phyloP scores from a whole-genome alignment of 2,329 filamentous ascomycete genomes.

The Colletotrichum lindemuthianum region DNA sequence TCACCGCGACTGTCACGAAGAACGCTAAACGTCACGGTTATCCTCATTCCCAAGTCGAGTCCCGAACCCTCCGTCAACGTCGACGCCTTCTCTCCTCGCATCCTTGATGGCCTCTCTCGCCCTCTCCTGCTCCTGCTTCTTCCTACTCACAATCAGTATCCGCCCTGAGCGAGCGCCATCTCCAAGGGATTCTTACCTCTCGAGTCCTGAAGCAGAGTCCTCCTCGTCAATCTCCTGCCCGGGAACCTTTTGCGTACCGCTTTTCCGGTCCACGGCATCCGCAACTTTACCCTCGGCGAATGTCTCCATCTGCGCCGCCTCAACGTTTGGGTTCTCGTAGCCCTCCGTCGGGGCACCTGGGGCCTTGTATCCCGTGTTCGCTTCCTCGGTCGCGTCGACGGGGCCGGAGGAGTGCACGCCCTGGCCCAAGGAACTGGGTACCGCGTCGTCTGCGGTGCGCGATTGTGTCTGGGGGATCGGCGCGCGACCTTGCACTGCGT shows the following conservation, averaged over 20 bases:
- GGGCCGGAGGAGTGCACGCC: constrained; percentile 37
- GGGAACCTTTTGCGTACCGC: constrained; percentile 37
- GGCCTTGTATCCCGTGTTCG: constrained; percentile 25
- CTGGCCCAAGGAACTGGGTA: constrained; percentile 36
- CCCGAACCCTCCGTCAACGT: constrained; percentile 37
- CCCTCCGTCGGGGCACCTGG: background rate
- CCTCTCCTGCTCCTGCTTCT: constrained; percentile 39
- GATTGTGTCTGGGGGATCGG: constrained; percentile 26
- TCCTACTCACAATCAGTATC: constrained; percentile 32
- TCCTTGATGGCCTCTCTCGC: constrained; percentile 38
- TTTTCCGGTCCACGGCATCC: constrained; percentile 40
- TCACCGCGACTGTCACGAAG: background rate
- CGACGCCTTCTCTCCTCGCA: constrained; percentile 31
- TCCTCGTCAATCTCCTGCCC: constrained; percentile 36
- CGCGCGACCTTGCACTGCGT: constrained; percentile 27
- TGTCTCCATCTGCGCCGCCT: constrained; percentile 41
- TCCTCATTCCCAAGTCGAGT: constrained; percentile 15
- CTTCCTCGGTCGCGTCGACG: constrained; percentile 36
- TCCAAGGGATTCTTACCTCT: constrained; percentile 30
- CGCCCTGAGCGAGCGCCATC: background rate
- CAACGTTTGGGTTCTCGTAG: constrained; percentile 39
- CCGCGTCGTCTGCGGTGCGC: constrained; percentile 27
- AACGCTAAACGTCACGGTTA: constrained; percentile 20
- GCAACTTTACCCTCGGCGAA: constrained; percentile 41
- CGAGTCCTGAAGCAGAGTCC: constrained; percentile 38